Evolutionary conservation across 2,329 filamentous ascomycete species (phyloP), one percentile per base, ranked within the genome.

Genomic region (Dothideomycetidae sp.): DNA sequence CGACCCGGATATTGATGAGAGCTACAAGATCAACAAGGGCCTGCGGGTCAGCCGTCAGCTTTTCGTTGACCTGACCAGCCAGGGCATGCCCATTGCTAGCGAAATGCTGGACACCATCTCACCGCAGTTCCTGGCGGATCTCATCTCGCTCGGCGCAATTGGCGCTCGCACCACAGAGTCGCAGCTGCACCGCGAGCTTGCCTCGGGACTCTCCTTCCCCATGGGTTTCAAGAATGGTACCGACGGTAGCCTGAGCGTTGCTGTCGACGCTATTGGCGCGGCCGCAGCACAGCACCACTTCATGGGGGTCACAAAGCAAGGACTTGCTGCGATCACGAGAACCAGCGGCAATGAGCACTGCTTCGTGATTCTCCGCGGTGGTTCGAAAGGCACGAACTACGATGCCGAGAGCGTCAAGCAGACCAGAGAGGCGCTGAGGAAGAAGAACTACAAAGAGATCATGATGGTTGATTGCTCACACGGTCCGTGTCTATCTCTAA

Each of bases 171-270:
- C 90, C 30, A 98, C 90, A 34, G 90, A 98, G 66, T 90, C 81
- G 39, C 90, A 98, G 65, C 70, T 96, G 47, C 90, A 98, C 65
- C 80, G 90, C 46, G 90, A 98, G 66, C 74, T 98, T 45, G 90
- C 90, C 4, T 92, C 82, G 17, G 90, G 90, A 50, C 71, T 96
- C 37, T 93, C 83, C 41, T 96, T 94, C 78, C 90, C 90, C 14
- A 86, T 98, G 48, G 90, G 90, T 42, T 98, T 94, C 79, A 98
- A 98, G 75, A 98, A 98, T 62, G 90, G 90, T 44, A 98, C 90
- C 15, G 90, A 98, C 53, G 90, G 90, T 29, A 84, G 80, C 50
- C 67, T 98, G 40, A 76, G 75, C 17, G 86, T 96, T 13, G 86
- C 88, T 13, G 92, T 96, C 51, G 90, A 98, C 57, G 90, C 90